Evolutionary conservation across 148 eudicot genomes (phyloP), one percentile per base, ranked within the genome.

Genomic region (Dysphania ambrosioides): DNA sequence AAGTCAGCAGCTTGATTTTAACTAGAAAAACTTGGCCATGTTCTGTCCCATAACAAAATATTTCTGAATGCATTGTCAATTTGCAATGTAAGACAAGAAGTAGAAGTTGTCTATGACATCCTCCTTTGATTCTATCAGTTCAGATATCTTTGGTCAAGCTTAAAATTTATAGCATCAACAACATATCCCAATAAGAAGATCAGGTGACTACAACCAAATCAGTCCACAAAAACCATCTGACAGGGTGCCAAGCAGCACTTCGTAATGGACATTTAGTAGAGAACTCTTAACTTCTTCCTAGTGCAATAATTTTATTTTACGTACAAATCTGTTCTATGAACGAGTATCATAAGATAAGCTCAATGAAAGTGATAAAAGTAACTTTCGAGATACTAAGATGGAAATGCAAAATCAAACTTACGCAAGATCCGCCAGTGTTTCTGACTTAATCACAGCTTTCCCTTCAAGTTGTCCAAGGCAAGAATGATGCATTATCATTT

Each of bases 401-500:
- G 60, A 71, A 24, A 38, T 15, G 16, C 8, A 60, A 41, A 34
- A 60, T 13, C 35, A 11, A 74, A 86, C 98, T 81, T 87, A 90
- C 96, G 93, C 93, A 65, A 93, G 71, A 83, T 93, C 90, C 38
- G 75, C 83, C 86, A 86, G 68, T 53, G 85, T 86, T 65, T 84
- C 90, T 18, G 96, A 88, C 73, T 86, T 93, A 68, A 75, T 90
- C 73, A 93, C 84, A 75, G 88, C 91, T 78, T 82, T 88, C 74
- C 98, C 98, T 76, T 90, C 98, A 0, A 91, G 87, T 31, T 81
- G 81, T 75, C 79, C 98, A 76, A 90, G 91, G 77, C 83, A 88
- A 51, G 93, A 85, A 84, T 86, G 82, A 78, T 88, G 96, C 87
- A 81, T 81, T 78, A 93, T 93, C 91, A 93, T 93, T 82, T 93